These are phyloP conservation scores for Cicer pinnatifidum DNA, from an alignment of 306 rosid species.

Conservation along the genomic window DNA sequence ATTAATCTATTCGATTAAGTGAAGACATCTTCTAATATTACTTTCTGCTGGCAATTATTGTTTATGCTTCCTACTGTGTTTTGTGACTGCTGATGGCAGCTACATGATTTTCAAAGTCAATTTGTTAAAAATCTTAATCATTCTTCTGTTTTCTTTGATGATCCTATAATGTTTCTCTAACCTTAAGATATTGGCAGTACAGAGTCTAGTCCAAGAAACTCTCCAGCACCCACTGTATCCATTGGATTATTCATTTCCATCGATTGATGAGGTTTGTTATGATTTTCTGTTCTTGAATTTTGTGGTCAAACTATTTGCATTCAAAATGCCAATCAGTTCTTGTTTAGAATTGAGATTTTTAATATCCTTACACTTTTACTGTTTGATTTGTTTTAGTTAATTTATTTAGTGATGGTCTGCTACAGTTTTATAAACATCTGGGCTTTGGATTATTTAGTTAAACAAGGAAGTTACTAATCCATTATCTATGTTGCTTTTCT, in stretches of 20 bases:
- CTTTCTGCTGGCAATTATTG: background rate
- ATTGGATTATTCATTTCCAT: constrained; percentile 63
- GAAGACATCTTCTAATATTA: constrained; percentile 11
- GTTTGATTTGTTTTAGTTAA: constrained; percentile 1
- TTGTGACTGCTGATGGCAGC: constrained; percentile 20
- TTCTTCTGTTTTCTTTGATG: constrained; percentile 19
- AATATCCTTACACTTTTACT: constrained; percentile 3
- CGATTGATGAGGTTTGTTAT: constrained; percentile 64
- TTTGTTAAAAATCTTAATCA: constrained; percentile 23
- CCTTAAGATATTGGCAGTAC: constrained; percentile 54
- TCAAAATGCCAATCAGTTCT: constrained; percentile 31
- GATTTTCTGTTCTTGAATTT: constrained; percentile 3
- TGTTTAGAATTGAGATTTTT: constrained; percentile 22
- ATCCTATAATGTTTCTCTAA: constrained; percentile 47
- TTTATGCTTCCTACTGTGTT: constrained; percentile 10
- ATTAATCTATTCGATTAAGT: constrained; percentile 10
- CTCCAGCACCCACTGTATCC: constrained; percentile 76
- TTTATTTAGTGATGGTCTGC: constrained; percentile 12
- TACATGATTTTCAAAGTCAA: constrained; percentile 18
- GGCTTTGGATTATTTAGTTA: background rate
- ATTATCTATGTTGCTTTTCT: constrained; percentile 40
- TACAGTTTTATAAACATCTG: constrained; percentile 27
- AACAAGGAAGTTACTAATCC: constrained; percentile 31
- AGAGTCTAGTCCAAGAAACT: constrained; percentile 78
- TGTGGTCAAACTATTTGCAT: constrained; percentile 16